phyloP scores from a whole-genome alignment of 2,329 filamentous ascomycete genomes.

The Byssothecium circinans region DNA sequence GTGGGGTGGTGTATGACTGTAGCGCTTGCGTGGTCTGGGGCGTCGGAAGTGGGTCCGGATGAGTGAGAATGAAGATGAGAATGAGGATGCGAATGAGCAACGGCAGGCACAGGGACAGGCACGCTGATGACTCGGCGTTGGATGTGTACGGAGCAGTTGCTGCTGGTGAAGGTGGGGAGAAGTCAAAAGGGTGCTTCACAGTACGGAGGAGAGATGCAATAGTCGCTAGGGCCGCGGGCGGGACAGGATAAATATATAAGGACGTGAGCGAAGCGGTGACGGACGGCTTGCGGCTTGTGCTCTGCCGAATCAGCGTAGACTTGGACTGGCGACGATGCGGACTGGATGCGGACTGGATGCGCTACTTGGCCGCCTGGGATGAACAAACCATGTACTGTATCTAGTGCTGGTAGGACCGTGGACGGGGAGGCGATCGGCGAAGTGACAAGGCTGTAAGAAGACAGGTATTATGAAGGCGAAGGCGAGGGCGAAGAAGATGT shows the following conservation, averaged over 20 bases:
- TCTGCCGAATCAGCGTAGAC: no score
- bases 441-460: neutral
- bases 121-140: neutral
- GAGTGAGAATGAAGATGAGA: no score
- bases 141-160: neutral
- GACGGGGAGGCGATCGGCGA: neutral
- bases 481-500: no score
- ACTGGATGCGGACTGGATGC: no score
- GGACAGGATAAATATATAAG: neutral
- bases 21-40: neutral
- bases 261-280: neutral
- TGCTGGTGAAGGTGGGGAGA: neutral
- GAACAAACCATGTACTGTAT: no score
- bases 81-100: no score
- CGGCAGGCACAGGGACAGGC: neutral
- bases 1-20: neutral
- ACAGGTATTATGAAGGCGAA: no score
- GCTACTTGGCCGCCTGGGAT: neutral
- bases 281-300: neutral
- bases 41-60: conserved; percentile 15
- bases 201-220: neutral
- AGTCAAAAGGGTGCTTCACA: neutral
- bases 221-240: neutral
- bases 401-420: neutral
- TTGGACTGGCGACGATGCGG: neutral